Percentiles rank a stretch among this genome's conserved stretches.
These are phyloP conservation scores for Salix brachista DNA, from an alignment of 345 rosid genomes.

Conservation along the genomic window DNA sequence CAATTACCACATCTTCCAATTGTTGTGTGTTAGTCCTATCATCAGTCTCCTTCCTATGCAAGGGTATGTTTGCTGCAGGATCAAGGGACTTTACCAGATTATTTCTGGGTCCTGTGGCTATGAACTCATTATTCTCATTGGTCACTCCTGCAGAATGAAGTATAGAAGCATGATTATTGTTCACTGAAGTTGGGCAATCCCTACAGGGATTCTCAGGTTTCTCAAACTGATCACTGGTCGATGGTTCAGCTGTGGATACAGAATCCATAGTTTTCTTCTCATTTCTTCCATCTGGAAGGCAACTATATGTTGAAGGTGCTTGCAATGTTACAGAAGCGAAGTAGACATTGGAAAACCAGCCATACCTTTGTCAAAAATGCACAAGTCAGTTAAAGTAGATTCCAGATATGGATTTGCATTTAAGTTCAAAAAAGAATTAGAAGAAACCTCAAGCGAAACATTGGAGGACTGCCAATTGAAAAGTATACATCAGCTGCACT, in stretches of 20 bases:
- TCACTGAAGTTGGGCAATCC: conserved; percentile 28
- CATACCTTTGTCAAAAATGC: conserved; percentile 68
- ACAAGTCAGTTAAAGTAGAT: conserved; percentile 15
- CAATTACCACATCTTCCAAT: conserved; percentile 38
- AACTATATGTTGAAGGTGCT: conserved; percentile 31
- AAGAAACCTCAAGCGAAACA: conserved; percentile 86
- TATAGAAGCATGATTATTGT: conserved; percentile 26
- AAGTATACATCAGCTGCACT: conserved; percentile 76
- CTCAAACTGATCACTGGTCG: conserved; percentile 32
- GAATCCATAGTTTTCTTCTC: conserved; percentile 33
- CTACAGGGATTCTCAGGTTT: conserved; percentile 29
- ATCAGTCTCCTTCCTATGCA: conserved; percentile 29
- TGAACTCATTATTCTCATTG: conserved; percentile 14
- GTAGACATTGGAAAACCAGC: conserved; percentile 64
- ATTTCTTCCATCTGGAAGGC: conserved; percentile 38
- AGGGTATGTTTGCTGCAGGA: conserved; percentile 25
- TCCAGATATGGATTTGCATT: conserved; percentile 1
- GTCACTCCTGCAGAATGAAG: conserved; percentile 12
- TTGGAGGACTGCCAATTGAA: conserved; percentile 62
- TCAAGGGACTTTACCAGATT: conserved; percentile 27
- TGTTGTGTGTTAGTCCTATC: conserved; percentile 24
- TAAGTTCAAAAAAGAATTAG: conserved; percentile 15
- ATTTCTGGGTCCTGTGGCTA: conserved; percentile 15
- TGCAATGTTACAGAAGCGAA: conserved; percentile 37
- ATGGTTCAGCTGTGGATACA: conserved; percentile 25